Base-by-base conservation (phyloP, 2,329 filamentous ascomycete species). In the Neonectria magnoliae region DNA sequence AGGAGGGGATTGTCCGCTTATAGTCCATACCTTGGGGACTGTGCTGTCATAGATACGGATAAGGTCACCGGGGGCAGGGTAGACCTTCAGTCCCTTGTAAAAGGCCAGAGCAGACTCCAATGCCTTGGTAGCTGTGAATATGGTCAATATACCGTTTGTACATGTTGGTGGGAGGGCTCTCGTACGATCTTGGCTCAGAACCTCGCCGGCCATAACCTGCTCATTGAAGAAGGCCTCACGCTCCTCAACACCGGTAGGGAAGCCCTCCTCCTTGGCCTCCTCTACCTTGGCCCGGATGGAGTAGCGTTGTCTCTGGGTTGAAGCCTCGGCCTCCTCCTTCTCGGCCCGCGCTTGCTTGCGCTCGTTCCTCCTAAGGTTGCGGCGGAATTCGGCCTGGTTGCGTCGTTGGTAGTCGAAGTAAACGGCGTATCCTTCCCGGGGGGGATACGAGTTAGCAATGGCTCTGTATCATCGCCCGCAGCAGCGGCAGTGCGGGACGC, bases 31-130 rank as follows among this genome's bases (percentile, higher is more conserved):
- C 92, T 98, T 98, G 74, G 95, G 91, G 50, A 98, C 94, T 33
- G 96, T 98, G 88, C 97, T 97, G 81, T 99, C 96, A 82, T 99
- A 99, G 81, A 99, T 97, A 76, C 88, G 88, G 79, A 99, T 98
- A 75, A 99, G 85, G 77, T 98, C 96, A 74, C 91, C 88, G 13
- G 95, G 96, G 75, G 93, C 92, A 57, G 96, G 96, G 83, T 99
- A 99, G 73, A 98, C 96, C 88, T 99, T 99, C 72, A 99, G 88
- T 48, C 94, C 96, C 87, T 94, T 97, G 88, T 98, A 99, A 84
- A 99, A 99, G 80, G 93, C 93, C 66, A 98, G 84, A 52, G 96
- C 95, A 56, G 96, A 93, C 71, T 98, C 94, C 64, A 97, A 81
- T 44, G 87, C 84, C 76, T 90, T 88, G 71, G 88, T 82, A 72